phyloP scores from a whole-genome alignment of 257 asterid genomes.

The Fraxinus cuspidata region DNA sequence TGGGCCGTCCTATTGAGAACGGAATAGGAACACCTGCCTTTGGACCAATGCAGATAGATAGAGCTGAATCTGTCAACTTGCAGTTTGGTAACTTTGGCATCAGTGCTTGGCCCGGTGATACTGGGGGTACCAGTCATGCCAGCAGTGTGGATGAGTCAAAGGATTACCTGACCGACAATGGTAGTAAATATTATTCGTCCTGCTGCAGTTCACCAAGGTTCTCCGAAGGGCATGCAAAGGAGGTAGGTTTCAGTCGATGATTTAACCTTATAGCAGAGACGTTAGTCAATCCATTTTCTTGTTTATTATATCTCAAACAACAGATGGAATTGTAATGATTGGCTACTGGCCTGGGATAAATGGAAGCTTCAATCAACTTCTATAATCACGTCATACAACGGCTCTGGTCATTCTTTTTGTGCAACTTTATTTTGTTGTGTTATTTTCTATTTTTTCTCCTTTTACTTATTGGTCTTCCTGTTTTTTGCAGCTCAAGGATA shows the following conservation, averaged over 20 bases:
- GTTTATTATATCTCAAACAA: constrained; percentile 6
- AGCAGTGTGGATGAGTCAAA: constrained; percentile 86
- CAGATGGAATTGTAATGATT: not conserved
- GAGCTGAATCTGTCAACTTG: constrained; percentile 84
- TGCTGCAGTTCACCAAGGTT: constrained; percentile 93
- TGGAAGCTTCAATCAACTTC: not conserved
- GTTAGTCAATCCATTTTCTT: not conserved
- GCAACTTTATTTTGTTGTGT: not conserved
- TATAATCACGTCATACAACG: not conserved
- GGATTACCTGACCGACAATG: constrained; percentile 81
- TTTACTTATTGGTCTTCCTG: constrained; percentile 13
- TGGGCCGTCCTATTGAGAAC: constrained; percentile 37
- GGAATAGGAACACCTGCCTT: constrained; percentile 73
- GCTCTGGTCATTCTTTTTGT: not conserved
- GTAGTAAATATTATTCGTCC: constrained; percentile 80
- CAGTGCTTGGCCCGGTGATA: constrained; percentile 93
- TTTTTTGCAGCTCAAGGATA: constrained; percentile 76
- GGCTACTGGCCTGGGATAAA: not conserved
- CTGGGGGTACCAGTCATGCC: constrained; percentile 88
- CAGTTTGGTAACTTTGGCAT: constrained; percentile 95
- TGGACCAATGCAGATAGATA: constrained; percentile 78
- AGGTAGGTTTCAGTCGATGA: constrained; percentile 44
- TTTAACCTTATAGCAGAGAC: not conserved
- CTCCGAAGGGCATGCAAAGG: constrained; percentile 84
- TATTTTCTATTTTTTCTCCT: constrained; percentile 15